A percentile compares a stretch with the other conserved stretches of the same genome.
phyloP scores from a whole-genome alignment of 2,329 filamentous ascomycete genomes.

The Aspergillus melleus region DNA sequence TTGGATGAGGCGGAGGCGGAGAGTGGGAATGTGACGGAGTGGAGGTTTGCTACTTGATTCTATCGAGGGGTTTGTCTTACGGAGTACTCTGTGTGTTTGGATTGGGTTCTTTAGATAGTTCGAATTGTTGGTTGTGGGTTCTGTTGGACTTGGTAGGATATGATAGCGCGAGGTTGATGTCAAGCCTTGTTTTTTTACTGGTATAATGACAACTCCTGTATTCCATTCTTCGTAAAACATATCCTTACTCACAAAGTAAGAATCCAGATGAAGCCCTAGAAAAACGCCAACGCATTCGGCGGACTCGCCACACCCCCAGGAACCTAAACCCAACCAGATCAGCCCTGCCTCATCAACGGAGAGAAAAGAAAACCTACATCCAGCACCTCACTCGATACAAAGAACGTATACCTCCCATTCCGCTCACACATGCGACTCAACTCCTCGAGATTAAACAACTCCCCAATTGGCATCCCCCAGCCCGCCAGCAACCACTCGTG shows the following conservation, averaged over 20 bases:
- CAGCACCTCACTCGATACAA: neutral
- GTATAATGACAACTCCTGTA: too few species aligned
- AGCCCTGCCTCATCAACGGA: neutral
- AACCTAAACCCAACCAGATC: neutral
- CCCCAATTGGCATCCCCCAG: neutral
- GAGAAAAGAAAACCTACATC: neutral
- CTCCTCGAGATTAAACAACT: neutral
- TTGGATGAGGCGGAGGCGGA: conserved; percentile 6
- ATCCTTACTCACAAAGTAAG: too few species aligned
- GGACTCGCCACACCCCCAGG: neutral
- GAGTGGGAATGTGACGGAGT: conserved; percentile 5
- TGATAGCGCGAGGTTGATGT: too few species aligned
- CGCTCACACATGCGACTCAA: neutral
- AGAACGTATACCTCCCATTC: neutral
- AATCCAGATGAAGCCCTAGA: neutral
- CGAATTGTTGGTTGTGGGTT: neutral
- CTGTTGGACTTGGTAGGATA: too few species aligned
- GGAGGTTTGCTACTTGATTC: conserved; percentile 10
- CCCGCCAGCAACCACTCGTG: neutral
- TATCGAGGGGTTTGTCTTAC: too few species aligned
- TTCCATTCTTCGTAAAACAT: too few species aligned
- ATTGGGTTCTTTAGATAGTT: too few species aligned
- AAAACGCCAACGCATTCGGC: neutral
- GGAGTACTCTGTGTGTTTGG: too few species aligned
- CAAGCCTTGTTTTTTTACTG: too few species aligned